Evolutionary conservation across 2,329 filamentous ascomycete species (phyloP).

Genomic region (Cytospora mali): DNA sequence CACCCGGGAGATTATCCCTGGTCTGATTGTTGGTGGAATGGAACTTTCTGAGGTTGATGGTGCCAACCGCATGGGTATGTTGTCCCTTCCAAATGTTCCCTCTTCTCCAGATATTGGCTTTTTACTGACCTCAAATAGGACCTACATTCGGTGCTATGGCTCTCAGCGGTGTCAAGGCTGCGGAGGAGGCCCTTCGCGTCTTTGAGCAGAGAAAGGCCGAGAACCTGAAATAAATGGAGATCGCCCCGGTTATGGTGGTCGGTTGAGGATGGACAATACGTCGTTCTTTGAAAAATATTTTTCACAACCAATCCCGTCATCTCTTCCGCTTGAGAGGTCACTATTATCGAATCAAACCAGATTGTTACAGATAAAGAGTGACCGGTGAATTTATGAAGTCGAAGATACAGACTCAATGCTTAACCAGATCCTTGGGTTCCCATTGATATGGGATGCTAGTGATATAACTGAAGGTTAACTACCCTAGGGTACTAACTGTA

Average conservation of each 20-base stretch:
- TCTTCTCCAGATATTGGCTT: conserved; percentile 86
- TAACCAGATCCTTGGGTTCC: no score
- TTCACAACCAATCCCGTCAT: background rate
- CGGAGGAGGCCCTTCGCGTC: conserved; percentile 79
- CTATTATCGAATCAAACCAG: no score
- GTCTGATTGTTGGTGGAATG: conserved; percentile 93
- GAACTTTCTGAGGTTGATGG: conserved; percentile 89
- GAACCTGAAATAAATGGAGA: conserved; percentile 59
- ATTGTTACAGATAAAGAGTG: no score
- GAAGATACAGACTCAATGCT: no score
- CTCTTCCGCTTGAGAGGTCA: no score
- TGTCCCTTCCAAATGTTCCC: conserved; percentile 63
- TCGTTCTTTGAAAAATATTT: background rate
- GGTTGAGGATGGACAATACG: background rate
- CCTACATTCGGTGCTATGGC: conserved; percentile 91
- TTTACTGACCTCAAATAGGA: conserved; percentile 38
- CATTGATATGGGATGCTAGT: no score
- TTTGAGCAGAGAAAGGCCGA: conserved; percentile 78
- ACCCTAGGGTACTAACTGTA: no score
- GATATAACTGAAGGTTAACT: no score
- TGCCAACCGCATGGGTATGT: conserved; percentile 80
- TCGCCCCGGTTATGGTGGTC: background rate
- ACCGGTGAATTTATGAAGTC: no score
- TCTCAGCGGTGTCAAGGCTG: conserved; percentile 84
- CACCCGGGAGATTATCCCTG: conserved; percentile 84